Evolutionary conservation across 495 filamentous ascomycete species (phyloP).

Genomic region (Talaromyces liani): DNA sequence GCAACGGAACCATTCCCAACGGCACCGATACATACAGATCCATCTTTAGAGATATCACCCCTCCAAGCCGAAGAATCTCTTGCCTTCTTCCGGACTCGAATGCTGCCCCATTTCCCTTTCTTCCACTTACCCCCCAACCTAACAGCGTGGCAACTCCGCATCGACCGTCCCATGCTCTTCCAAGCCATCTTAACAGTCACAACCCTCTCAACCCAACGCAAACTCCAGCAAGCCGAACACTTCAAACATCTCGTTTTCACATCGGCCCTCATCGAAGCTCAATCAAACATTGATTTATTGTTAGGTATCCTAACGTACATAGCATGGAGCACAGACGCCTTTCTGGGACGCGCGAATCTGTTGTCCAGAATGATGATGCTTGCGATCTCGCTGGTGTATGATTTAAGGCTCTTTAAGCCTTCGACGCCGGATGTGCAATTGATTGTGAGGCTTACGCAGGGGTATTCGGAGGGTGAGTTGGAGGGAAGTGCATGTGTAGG

Average conservation of each 20-base stretch:
- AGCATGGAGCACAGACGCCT: slow-evolving; percentile 26
- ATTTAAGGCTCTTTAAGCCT: slow-evolving; percentile 20
- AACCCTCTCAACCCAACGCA: slow-evolving; percentile 19
- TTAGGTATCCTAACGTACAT: slow-evolving; percentile 23
- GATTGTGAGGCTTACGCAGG: slow-evolving; percentile 21
- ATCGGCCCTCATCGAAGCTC: slow-evolving; percentile 16
- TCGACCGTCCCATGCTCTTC: slow-evolving; percentile 17
- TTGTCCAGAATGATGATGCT: slow-evolving; percentile 25
- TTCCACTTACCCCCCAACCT: slow-evolving; percentile 19
- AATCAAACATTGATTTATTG: slow-evolving; percentile 22
- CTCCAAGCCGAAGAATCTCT: slow-evolving; percentile 29
- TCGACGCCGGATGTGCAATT: slow-evolving; percentile 17
- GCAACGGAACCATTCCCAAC: neutral
- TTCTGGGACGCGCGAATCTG: slow-evolving; percentile 21
- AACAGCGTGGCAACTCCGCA: slow-evolving; percentile 17
- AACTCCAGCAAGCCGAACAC: slow-evolving; percentile 14
- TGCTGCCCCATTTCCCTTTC: slow-evolving; percentile 37
- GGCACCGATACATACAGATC: neutral
- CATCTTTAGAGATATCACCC: slow-evolving; percentile 11
- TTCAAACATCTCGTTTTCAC: slow-evolving; percentile 17
- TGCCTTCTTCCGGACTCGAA: slow-evolving; percentile 28
- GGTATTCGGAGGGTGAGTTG: slow-evolving; percentile 11
- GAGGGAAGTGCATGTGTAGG: neutral
- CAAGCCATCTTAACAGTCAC: slow-evolving; percentile 20
- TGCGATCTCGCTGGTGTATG: slow-evolving; percentile 21